phyloP scores from a whole-genome alignment of 371 early-diverging fungal species.

The Rozella allomycis region DNA sequence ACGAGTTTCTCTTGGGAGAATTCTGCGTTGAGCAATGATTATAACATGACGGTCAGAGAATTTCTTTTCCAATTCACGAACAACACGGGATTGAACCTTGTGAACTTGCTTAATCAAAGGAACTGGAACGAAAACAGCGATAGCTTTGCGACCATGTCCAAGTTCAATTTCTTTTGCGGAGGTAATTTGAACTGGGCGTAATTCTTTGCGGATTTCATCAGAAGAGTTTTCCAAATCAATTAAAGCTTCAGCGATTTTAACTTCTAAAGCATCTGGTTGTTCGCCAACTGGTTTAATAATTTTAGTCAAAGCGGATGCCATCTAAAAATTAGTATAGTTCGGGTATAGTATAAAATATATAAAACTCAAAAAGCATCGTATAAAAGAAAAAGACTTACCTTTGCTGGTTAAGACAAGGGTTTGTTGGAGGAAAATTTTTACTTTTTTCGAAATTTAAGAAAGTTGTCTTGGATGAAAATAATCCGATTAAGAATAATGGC shows the following conservation, averaged over 20 bases:
- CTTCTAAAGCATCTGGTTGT: constrained; percentile 69
- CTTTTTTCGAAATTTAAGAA: too few species aligned
- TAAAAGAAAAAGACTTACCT: too few species aligned
- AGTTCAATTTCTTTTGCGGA: constrained; percentile 86
- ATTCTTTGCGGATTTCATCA: constrained; percentile 82
- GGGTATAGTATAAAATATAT: too few species aligned
- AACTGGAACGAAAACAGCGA: constrained; percentile 89
- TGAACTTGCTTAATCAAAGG: constrained; percentile 74
- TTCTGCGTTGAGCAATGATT: constrained; percentile 85
- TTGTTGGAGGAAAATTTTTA: too few species aligned
- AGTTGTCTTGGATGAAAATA: too few species aligned
- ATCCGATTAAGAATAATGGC: too few species aligned
- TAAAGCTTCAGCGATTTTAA: constrained; percentile 83
- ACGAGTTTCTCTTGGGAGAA: constrained; percentile 74
- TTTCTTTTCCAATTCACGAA: constrained; percentile 98
- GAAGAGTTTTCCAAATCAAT: constrained; percentile 81
- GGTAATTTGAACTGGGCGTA: constrained; percentile 73
- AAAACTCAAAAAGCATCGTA: too few species aligned
- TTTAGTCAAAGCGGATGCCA: constrained; percentile 18
- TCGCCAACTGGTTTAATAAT: constrained; percentile 55
- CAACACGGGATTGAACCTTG: constrained; percentile 78
- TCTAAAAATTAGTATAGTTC: too few species aligned
- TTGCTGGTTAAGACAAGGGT: too few species aligned
- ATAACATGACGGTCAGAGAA: constrained; percentile 94
- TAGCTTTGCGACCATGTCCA: constrained; percentile 81